Evolutionary conservation across 148 eudicot species (phyloP), one percentile per base, ranked within the genome.

Genomic region (Rhododendron molle): DNA sequence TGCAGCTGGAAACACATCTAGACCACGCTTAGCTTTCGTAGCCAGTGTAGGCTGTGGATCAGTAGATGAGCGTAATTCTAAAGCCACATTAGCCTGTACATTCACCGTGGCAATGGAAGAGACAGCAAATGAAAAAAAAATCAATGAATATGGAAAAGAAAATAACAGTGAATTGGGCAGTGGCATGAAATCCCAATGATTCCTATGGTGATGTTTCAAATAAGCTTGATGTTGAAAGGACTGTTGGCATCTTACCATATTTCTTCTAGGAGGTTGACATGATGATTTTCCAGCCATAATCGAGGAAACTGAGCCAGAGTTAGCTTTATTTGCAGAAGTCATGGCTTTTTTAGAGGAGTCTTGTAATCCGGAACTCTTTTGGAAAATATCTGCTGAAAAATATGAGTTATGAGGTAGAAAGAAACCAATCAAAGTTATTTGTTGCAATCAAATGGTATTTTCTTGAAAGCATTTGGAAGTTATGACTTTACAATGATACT

Each of bases 221-320:
- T 44, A 83, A 49, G 30, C 47, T 5, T 50, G 73, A 54, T 52
- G 78, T 69, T 71, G 77, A 80, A 65, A 49, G 32, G 28, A 7
- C 40, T 38, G n/a, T 28, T 81, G 83, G 52, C 73, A 71, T 81
- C 92, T 91, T 87, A 95, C 98, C 91, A 38, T 54, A 81, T 89
- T 87, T 89, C 88, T 88, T 86, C 87, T 87, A 54, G 89, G 50
- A 86, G 54, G 84, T 82, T 85, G 85, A 80, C 81, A 73, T 80
- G 91, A 72, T 62, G 80, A 84, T 89, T 90, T 93, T 81, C 50
- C 73, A 52, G 92, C 81, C 69, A 83, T 86, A 85, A 90, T 81
- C 34, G 67, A 65, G 38, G 86, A 56, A 44, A 40, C 88, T 83
- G 91, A 60, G 81, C 67, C 87, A 60, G 84, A 56, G 87, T 88